Evolutionary conservation across 805 yeast species (phyloP), one percentile per base, ranked within the genome.

Genomic region (Saturnispora galanensis): DNA sequence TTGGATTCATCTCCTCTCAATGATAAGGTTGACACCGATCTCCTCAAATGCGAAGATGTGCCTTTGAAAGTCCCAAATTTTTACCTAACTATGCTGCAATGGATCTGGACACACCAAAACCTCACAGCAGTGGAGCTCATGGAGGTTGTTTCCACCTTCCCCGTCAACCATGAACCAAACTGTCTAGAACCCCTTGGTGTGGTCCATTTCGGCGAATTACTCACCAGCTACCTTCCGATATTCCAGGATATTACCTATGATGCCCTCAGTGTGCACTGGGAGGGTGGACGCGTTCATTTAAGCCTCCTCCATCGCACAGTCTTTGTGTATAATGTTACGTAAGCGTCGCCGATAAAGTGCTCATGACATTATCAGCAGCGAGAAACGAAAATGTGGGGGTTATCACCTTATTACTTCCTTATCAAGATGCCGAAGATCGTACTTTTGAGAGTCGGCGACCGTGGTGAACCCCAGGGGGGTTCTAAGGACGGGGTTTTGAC

Each of bases 401-500:
- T 13, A 29, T 16, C 34, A 12, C 18, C 21, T 26, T 32, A 15
- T 39, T 29, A 29, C 18, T 17, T 34, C 34, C 36, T 21, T 17
- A 35, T 30, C 11, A 37, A 9, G 16, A 64, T 62, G 67, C 47
- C 65, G 3, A 63, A 63, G 38, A 59, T 69, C n/a, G 67, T 74
- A 32, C 63, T 74, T 18, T 64, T 76, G 33, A 62, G 76, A 42
- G 57, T 76, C n/a, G 59, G 69, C 29, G 68, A 70, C 44, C 51
- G 56, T 1, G 81, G 81, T 4, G 68, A 65, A 37, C 81, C 80
- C 7, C 56, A 68, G 12, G 52, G 52, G 7, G 55, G 55, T 1
- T 64, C 64, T 16, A 26, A 28, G 28, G 67, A 66, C 41, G 81
- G 81, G 3, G 79, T 76, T 3, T 56, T 76, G 36, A 67, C 74